Evolutionary conservation across 495 filamentous ascomycete species (phyloP).

Genomic region (Articulospora tetracladia): DNA sequence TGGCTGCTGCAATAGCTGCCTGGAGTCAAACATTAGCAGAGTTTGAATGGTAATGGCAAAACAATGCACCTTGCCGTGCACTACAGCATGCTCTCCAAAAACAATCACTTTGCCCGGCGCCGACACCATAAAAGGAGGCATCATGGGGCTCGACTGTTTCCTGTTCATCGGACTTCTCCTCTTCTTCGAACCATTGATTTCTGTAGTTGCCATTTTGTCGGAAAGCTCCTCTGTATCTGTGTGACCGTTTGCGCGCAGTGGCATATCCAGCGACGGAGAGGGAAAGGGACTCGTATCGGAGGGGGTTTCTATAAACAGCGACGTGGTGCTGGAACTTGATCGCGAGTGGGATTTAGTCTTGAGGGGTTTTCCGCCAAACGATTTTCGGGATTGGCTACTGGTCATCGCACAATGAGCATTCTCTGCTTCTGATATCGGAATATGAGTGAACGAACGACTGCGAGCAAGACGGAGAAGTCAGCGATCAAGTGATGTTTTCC

Average conservation of each 20-base stretch:
- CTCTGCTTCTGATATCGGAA: background rate
- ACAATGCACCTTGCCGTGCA: slow-evolving; percentile 75
- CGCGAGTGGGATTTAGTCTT: slow-evolving; percentile 18
- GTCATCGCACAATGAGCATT: slow-evolving; percentile 21
- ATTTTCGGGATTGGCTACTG: slow-evolving; percentile 10
- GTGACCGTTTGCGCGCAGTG: slow-evolving; percentile 8
- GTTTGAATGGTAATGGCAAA: background rate
- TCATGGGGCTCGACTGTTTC: slow-evolving; percentile 54
- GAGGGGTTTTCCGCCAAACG: slow-evolving; percentile 15
- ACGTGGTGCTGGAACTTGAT: slow-evolving; percentile 20
- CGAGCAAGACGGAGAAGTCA: background rate
- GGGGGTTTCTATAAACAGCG: slow-evolving; percentile 17
- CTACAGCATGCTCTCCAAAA: slow-evolving; percentile 94
- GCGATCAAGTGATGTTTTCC: background rate
- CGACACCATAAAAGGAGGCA: slow-evolving; percentile 94
- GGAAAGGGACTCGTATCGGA: slow-evolving; percentile 20
- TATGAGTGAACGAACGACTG: background rate
- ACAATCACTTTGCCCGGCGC: slow-evolving; percentile 97
- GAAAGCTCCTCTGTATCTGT: slow-evolving; percentile 29
- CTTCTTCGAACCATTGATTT: slow-evolving; percentile 22
- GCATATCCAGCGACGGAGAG: slow-evolving; percentile 19
- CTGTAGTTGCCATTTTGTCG: slow-evolving; percentile 21
- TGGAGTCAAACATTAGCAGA: slow-evolving; percentile 26
- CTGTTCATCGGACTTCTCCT: slow-evolving; percentile 29
- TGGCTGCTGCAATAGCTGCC: slow-evolving; percentile 89